phyloP scores from a whole-genome alignment of 805 yeast species.

The Tetrapisispora pingtungensis region DNA sequence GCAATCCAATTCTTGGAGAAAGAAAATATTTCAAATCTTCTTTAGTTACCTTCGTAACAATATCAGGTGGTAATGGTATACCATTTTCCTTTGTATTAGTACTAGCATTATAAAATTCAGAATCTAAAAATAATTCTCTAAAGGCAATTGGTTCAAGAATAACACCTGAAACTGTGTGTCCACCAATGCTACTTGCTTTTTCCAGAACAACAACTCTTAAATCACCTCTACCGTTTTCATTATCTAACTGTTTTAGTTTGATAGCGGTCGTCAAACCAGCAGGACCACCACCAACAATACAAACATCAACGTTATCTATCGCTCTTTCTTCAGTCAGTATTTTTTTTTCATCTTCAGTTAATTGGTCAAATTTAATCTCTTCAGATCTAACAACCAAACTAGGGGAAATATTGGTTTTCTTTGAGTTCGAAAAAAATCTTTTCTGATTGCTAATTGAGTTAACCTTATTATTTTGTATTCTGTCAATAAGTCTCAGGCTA shows the following conservation, averaged over 20 bases:
- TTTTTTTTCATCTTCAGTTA: slow-evolving; percentile 37
- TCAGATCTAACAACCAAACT: not conserved
- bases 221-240: slow-evolving; percentile 48
- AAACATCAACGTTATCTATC: slow-evolving; percentile 80
- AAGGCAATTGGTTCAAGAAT: slow-evolving; percentile 86
- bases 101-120: slow-evolving; percentile 28
- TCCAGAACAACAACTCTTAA: slow-evolving; percentile 83
- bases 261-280: slow-evolving; percentile 95
- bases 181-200: slow-evolving; percentile 87
- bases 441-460: not conserved
- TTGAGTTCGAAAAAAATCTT: not conserved
- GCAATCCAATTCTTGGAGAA: slow-evolving; percentile 45
- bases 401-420: not conserved
- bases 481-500: not conserved
- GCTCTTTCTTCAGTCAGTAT: slow-evolving; percentile 57
- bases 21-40: slow-evolving; percentile 63
- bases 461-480: not conserved
- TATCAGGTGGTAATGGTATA: slow-evolving; percentile 67
- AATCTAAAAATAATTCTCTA: slow-evolving; percentile 70
- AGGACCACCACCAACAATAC: slow-evolving; percentile 97
- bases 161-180: slow-evolving; percentile 89
- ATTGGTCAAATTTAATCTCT: slow-evolving; percentile 20
- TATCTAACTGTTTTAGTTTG: slow-evolving; percentile 72
- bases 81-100: slow-evolving; percentile 33
- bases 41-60: slow-evolving; percentile 61